A percentile compares a stretch with the other conserved stretches of the same genome.
Conservation (phyloP, 208 protist species). For the Leptomonas pyrrhocoris region DNA sequence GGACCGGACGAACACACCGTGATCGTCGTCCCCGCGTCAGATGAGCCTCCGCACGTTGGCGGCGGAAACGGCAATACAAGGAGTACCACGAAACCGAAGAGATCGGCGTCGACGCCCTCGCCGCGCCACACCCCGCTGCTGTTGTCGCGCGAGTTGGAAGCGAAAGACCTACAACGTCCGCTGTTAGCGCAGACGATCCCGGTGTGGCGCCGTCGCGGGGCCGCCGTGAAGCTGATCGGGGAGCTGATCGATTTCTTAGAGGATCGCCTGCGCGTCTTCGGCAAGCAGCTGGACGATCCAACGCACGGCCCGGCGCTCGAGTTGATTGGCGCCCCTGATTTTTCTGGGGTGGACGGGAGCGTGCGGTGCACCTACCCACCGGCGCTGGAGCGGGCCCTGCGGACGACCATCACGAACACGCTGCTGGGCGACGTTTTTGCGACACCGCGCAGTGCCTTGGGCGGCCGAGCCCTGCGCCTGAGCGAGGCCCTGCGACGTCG, state of each 20-base stretch:
- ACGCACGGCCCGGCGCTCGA: constrained; percentile 10
- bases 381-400: constrained; percentile 46
- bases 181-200: constrained; percentile 50
- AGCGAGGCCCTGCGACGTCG: constrained; percentile 46
- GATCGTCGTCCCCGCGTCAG: neutral
- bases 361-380: constrained; percentile 41
- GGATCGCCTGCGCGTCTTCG: constrained; percentile 37
- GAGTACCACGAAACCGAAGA: neutral
- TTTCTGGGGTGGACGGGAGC: constrained; percentile 53
- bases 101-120: neutral
- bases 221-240: constrained; percentile 32
- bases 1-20: neutral
- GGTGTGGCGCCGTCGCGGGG: constrained; percentile 55
- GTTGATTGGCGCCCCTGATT: constrained; percentile 40
- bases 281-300: constrained; percentile 29
- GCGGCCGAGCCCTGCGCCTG: constrained; percentile 45
- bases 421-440: constrained; percentile 63
- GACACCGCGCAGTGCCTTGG: constrained; percentile 25
- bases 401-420: constrained; percentile 51
- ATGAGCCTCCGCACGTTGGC: neutral
- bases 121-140: constrained; percentile 9
- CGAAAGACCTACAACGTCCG: constrained; percentile 31
- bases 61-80: too few species aligned
- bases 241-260: constrained; percentile 41
- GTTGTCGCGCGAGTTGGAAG: constrained; percentile 22